Evolutionary conservation across 192 early-diverging fungal species (phyloP), one percentile per base, ranked within the genome.

Genomic region (Podila epigama): DNA sequence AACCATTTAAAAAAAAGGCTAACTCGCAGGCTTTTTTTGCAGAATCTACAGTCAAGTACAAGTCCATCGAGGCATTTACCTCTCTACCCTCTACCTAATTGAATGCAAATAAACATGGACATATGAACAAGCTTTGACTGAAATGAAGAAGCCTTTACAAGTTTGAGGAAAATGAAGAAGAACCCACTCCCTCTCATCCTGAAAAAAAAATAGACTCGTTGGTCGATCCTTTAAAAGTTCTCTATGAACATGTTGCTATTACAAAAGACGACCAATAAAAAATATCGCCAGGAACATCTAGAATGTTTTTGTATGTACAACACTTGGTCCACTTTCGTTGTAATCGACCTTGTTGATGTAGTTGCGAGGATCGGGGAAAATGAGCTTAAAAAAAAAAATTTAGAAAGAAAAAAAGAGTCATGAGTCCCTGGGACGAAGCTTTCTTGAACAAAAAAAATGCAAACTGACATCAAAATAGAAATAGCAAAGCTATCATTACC

Each of bases 331-430:
- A 65, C 84, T 80, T 50, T 97, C 93, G 80, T 97, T 97, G 79
- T 98, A 98, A 80, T 98, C 96, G 25, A 89, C 85, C 81, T 94
- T 88, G 44, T 84, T 88, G 61, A 92, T 85, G 75, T 89, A 89
- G 79, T 90, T 86, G 48, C 85, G 87, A 28, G 88, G 77, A 57
- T 91, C 88, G 22, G 84, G 81, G 80, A 93, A 85, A 20, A 88
- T 83, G 34, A 87, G 75, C 84, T 86, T 61, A 48, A 51, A 33
- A 51, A 11, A 54, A 29, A 59, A 56, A 25, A 58, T 51, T 53
- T 20, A 18, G 15, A n/a, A 11, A 22, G 8, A 12, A 33, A n/a
- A 34, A 51, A 44, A 25, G 20, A 32, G 32, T n/a, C 31, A 31
- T 27, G 18, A 12, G 25, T 39, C 29, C 5, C 20, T 12, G 20